These are phyloP conservation scores for Trematosphaeria pertusa DNA, from an alignment of 2,329 filamentous ascomycete species.

Conservation along the genomic window DNA sequence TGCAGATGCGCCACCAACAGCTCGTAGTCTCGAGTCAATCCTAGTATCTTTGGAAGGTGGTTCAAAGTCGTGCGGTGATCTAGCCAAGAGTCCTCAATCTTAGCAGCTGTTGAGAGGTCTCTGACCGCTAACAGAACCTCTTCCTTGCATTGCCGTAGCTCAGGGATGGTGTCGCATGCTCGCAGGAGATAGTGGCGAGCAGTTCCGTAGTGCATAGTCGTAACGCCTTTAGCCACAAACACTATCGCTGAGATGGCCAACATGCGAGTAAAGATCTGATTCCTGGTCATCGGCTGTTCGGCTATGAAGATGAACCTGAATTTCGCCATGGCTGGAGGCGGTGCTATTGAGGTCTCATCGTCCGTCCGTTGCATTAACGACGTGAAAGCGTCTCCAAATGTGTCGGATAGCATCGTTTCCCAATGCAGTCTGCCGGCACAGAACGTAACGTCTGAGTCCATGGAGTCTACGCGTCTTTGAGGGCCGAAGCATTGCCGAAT, in stretches of 20 bases:
- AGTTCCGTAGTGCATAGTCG: too few species aligned
- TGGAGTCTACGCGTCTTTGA: background rate
- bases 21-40: too few species aligned
- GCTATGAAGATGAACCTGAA: too few species aligned
- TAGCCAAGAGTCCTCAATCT: background rate
- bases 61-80: too few species aligned
- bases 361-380: background rate
- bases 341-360: too few species aligned
- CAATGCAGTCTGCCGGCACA: constrained; percentile 3
- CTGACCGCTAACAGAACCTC: background rate
- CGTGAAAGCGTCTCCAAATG: constrained; percentile 3
- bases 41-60: too few species aligned
- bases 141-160: constrained; percentile 1
- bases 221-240: too few species aligned
- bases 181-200: background rate
- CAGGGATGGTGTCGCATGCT: background rate
- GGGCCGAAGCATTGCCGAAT: background rate
- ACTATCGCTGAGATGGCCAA: too few species aligned
- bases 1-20: too few species aligned
- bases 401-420: constrained; percentile 9
- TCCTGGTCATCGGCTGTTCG: too few species aligned
- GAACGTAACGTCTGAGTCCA: background rate
- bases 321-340: too few species aligned
- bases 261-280: too few species aligned
- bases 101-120: background rate